A percentile compares a stretch with the other conserved stretches of the same genome.
Conservation (phyloP, 371 early-diverging fungal genomes). For the Capillidium heterosporum region DNA sequence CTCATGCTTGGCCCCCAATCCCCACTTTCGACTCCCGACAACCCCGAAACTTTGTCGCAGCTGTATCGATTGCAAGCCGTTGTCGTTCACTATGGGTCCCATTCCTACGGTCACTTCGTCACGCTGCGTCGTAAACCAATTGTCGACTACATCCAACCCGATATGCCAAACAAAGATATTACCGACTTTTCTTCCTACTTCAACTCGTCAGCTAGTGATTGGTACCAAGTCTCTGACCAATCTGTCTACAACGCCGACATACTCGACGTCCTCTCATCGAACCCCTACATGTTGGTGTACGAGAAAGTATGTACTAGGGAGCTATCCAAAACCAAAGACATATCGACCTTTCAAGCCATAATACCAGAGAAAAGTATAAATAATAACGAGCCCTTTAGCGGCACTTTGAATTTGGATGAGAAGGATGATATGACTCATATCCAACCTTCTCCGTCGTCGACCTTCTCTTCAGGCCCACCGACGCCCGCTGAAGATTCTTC, state of each 20-base stretch:
- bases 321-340: background rate
- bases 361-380: background rate
- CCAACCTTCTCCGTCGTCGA: background rate
- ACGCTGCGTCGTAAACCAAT: constrained; percentile 55
- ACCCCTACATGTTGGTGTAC: constrained; percentile 83
- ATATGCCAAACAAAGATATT: constrained; percentile 7
- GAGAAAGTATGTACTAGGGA: constrained; percentile 26
- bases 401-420: background rate
- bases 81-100: constrained; percentile 76
- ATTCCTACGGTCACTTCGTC: constrained; percentile 87
- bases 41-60: constrained; percentile 6
- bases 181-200: constrained; percentile 24
- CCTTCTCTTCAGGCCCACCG: constrained; percentile 1
- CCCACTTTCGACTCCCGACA: constrained; percentile 15
- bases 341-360: background rate
- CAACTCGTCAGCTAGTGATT: constrained; percentile 23
- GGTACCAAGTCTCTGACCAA: constrained; percentile 85
- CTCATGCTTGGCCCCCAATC: constrained; percentile 22
- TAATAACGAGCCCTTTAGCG: no score
- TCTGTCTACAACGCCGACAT: constrained; percentile 56
- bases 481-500: constrained; percentile 1
- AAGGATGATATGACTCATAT: background rate
- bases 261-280: constrained; percentile 42
- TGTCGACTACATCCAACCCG: constrained; percentile 10
- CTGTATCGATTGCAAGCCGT: constrained; percentile 60